Conservation (phyloP, 23 red algal species). For the Gracilaria vermiculophylla region DNA sequence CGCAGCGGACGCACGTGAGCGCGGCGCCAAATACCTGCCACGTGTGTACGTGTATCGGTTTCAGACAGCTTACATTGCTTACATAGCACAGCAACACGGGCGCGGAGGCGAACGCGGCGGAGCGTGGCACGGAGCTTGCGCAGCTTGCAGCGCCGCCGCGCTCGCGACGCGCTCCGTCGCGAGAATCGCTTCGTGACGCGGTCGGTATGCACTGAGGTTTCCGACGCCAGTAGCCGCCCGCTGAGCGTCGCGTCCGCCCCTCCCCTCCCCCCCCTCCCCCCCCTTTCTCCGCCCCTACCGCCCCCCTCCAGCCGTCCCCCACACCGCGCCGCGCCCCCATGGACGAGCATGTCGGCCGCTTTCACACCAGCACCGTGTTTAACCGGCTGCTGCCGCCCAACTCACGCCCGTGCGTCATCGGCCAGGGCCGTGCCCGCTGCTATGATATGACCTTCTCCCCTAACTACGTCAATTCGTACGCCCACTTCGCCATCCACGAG, state of each 20-base stretch:
- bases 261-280: not conserved
- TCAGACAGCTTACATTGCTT: no score
- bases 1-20: no score
- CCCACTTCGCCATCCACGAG: conserved; percentile 88
- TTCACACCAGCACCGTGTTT: not conserved
- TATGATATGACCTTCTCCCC: conserved; percentile 67
- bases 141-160: no score
- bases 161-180: not conserved
- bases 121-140: no score
- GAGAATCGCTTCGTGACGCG: no score
- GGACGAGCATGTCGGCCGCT: not conserved
- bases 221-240: no score
- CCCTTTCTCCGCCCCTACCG: not conserved
- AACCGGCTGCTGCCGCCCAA: conserved; percentile 17
- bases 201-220: no score
- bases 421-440: not conserved
- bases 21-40: no score
- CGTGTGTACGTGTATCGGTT: no score
- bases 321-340: not conserved
- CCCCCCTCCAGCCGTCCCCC: not conserved
- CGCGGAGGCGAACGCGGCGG: no score
- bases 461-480: conserved; percentile 89
- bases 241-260: no score
- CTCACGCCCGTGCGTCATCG: not conserved
- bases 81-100: no score